A percentile compares a stretch with the other conserved stretches of the same genome.
Evolutionary conservation across 495 filamentous ascomycete genomes (phyloP).

Genomic region (Choiromyces venosus): DNA sequence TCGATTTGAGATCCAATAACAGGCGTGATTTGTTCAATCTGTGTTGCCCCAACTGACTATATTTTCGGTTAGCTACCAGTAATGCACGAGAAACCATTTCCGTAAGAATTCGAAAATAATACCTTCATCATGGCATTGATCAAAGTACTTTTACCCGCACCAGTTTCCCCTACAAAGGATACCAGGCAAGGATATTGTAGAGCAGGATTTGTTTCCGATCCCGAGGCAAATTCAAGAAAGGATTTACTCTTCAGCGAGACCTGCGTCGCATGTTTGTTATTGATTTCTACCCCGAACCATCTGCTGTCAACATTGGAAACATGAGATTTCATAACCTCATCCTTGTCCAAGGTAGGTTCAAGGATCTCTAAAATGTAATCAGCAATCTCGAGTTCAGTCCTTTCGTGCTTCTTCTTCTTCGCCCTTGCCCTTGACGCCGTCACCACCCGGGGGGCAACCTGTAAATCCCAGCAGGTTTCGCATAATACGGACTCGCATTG

Average conservation of each 20-base stretch:
- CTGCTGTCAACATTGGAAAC: conserved; percentile 32
- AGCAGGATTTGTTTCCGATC: conserved; percentile 22
- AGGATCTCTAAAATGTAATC: conserved; percentile 32
- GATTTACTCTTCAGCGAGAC: conserved; percentile 19
- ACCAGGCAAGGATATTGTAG: conserved; percentile 35
- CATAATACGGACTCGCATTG: conserved; percentile 11
- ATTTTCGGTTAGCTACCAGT: background rate
- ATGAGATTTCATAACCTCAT: conserved; percentile 16
- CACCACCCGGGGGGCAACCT: background rate
- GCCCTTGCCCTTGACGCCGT: background rate
- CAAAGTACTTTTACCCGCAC: conserved; percentile 34
- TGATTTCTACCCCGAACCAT: conserved; percentile 36
- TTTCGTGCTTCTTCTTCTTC: conserved; percentile 24
- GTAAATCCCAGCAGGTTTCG: conserved; percentile 12
- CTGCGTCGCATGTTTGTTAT: conserved; percentile 18
- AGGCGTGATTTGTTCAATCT: conserved; percentile 3
- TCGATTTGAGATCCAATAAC: conserved; percentile 19
- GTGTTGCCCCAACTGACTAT: background rate
- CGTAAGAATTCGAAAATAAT: background rate
- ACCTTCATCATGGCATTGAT: conserved; percentile 40
- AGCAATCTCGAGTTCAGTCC: conserved; percentile 31
- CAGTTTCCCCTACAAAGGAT: conserved; percentile 38
- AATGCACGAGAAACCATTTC: background rate
- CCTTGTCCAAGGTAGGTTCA: conserved; percentile 16
- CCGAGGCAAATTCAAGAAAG: conserved; percentile 18